Evolutionary conservation across 179 eudicot genomes (phyloP), one percentile per base, ranked within the genome.

Genomic region (Drosera spatulata): DNA sequence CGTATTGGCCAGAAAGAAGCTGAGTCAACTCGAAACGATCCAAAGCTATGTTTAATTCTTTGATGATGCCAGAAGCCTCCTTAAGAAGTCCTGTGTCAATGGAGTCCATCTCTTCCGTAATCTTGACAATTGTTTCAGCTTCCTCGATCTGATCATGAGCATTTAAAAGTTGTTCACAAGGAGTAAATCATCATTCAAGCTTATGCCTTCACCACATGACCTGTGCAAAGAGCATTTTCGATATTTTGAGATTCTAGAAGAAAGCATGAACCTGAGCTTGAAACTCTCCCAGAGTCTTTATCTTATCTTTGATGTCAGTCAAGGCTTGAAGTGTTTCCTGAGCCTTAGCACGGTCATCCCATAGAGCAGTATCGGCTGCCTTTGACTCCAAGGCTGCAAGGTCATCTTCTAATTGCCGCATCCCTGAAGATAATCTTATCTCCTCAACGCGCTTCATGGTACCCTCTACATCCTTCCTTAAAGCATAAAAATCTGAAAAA

Each of bases 51-150:
- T 80, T 86, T 73, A 91, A 59, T 66, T 81, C 93, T 67, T 75
- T 84, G 53, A 88, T 73, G 49, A 86, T 86, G 64, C 62, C 69
- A 41, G 77, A 72, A 66, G 96, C 98, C 84, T 91, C 98, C 78
- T 88, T 76, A 68, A 91, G 85, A 67, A 91, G 78, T 56, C 83
- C 83, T 59, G 80, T 69, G 69, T 91, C 98, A 71, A 71, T 69
- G 11, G 95, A 80, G 63, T 91, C 98, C 93, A 88, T 88, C 82
- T 91, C 98, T 72, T 88, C 96, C n/a, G 95, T 91, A 55, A 91
- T 83, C 64, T 71, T 88, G 54, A 91, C 79, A 64, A 91, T 88
- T 44, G 98, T 88, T 79, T 91, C 87, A 9, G 85, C 96, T 72
- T 91, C 98, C 73, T 88, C 96, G 61, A 82, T 77, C 98, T 91